Conservation (phyloP, 208 protist genomes). For the Trypanosoma theileri region DNA sequence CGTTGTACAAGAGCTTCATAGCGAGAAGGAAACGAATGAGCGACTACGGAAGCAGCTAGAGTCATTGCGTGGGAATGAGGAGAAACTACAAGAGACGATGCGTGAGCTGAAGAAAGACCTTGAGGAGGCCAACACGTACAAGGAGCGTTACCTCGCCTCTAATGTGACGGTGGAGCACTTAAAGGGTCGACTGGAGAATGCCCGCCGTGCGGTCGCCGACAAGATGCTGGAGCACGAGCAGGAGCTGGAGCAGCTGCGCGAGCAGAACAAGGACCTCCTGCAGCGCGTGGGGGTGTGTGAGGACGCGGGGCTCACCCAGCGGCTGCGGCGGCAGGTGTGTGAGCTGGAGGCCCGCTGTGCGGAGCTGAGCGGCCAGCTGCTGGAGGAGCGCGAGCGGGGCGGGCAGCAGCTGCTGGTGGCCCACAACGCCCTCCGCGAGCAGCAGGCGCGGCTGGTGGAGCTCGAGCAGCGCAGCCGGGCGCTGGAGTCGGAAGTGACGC, state of each 20-base stretch:
- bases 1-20: constrained; percentile 42
- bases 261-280: constrained; percentile 63
- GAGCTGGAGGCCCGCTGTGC: constrained; percentile 71
- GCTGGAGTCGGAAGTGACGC: constrained; percentile 51
- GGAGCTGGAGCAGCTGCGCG: constrained; percentile 66
- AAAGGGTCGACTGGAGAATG: constrained; percentile 54
- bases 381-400: constrained; percentile 60
- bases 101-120: constrained; percentile 45
- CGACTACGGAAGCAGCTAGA: constrained; percentile 44
- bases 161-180: constrained; percentile 54
- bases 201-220: constrained; percentile 45
- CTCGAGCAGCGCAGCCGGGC: constrained; percentile 72
- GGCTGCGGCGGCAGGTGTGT: constrained; percentile 51
- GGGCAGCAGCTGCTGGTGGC: constrained; percentile 66
- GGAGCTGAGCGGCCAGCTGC: constrained; percentile 38
- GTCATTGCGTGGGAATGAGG: constrained; percentile 36
- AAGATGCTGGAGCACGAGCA: constrained; percentile 60
- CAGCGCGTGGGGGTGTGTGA: constrained; percentile 56
- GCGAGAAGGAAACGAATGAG: constrained; percentile 34
- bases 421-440: constrained; percentile 74
- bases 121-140: constrained; percentile 39
- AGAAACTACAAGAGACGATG: constrained; percentile 39
- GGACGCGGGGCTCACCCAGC: constrained; percentile 38
- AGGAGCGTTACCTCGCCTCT: constrained; percentile 45
- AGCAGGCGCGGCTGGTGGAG: constrained; percentile 63